These are phyloP conservation scores for Scedosporium apiospermum DNA, from an alignment of 2,329 filamentous ascomycete genomes.

Conservation along the genomic window DNA sequence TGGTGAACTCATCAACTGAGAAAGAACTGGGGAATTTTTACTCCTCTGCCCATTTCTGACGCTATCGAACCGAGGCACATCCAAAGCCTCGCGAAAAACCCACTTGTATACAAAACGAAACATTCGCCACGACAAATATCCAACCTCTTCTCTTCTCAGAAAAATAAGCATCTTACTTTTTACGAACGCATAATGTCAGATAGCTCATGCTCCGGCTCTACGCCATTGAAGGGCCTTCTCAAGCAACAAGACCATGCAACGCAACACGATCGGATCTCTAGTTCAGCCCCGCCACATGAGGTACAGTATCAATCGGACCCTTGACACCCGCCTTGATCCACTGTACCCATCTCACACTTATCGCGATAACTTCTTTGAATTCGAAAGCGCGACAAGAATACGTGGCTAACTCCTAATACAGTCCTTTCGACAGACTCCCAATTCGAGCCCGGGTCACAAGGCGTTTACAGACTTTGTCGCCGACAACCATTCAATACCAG, in stretches of 20 bases:
- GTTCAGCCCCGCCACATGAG: background rate
- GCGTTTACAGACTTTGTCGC: background rate
- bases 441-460: background rate
- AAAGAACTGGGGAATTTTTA: no score
- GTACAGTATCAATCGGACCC: background rate
- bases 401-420: background rate
- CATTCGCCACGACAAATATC: background rate
- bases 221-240: constrained; percentile 32
- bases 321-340: background rate
- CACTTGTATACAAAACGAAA: no score
- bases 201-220: constrained; percentile 30
- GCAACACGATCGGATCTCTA: background rate
- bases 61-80: no score
- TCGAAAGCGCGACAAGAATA: no score
- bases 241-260: constrained; percentile 28
- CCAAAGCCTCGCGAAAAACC: no score
- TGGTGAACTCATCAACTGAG: no score
- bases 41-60: no score
- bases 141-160: no score
- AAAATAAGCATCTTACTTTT: background rate
- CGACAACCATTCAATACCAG: background rate
- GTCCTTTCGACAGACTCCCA: background rate
- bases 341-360: background rate
- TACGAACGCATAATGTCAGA: constrained; percentile 24
- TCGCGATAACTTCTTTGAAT: no score